Conservation (phyloP, 1,284 basidiomycete genomes). For the Trichosporon faecale region DNA sequence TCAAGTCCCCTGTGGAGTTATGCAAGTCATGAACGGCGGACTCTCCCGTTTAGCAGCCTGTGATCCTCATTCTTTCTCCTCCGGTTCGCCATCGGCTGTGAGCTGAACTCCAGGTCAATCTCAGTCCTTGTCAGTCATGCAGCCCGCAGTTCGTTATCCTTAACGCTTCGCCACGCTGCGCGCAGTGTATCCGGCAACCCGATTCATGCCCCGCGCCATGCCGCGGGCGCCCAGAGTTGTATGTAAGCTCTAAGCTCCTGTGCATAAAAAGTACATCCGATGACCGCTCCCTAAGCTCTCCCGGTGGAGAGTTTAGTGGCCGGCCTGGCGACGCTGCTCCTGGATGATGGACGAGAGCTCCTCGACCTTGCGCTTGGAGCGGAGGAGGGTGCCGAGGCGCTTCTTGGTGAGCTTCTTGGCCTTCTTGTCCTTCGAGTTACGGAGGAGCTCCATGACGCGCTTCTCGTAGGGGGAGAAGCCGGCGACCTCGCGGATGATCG, state of each 20-base stretch:
- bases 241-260: slow-evolving; percentile 2
- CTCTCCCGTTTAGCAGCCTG: too few species aligned
- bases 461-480: slow-evolving; percentile 99
- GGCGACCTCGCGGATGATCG: slow-evolving; percentile 87
- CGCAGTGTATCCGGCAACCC: background rate
- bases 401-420: slow-evolving; percentile 97
- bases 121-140: too few species aligned
- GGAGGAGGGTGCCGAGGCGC: slow-evolving; percentile 90
- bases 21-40: too few species aligned
- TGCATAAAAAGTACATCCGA: slow-evolving; percentile 10
- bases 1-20: too few species aligned
- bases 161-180: too few species aligned
- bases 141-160: too few species aligned
- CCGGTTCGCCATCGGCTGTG: too few species aligned
- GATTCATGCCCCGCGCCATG: background rate
- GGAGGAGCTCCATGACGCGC: slow-evolving; percentile 96
- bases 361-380: slow-evolving; percentile 96
- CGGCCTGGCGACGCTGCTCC: slow-evolving; percentile 54
- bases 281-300: background rate
- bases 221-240: background rate
- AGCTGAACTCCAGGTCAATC: too few species aligned
- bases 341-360: slow-evolving; percentile 87
- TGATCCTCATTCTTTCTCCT: too few species aligned
- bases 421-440: slow-evolving; percentile 99
- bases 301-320: slow-evolving; percentile 43